Percentiles rank a stretch among this genome's conserved stretches.
Conservation (phyloP, 306 rosid genomes). For the Cucurbita moschata region DNA sequence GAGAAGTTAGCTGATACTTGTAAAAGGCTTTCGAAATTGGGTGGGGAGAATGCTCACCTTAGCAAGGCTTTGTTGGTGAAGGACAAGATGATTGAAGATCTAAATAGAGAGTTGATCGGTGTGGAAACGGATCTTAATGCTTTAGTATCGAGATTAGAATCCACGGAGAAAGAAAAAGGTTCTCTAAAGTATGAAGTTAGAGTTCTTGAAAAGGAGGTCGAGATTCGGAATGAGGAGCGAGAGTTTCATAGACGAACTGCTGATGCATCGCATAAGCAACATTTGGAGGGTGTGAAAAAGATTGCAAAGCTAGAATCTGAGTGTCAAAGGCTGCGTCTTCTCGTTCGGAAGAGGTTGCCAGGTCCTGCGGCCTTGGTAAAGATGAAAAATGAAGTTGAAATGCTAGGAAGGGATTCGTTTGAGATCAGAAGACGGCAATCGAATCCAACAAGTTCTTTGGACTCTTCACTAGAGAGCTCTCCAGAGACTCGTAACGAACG, state of each 20-base stretch:
- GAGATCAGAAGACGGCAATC: slow-evolving; percentile 39
- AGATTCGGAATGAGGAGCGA: slow-evolving; percentile 86
- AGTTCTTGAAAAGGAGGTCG: slow-evolving; percentile 80
- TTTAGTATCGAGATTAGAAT: slow-evolving; percentile 44
- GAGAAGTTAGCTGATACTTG: slow-evolving; percentile 43
- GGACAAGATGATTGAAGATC: slow-evolving; percentile 56
- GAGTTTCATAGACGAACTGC: slow-evolving; percentile 60
- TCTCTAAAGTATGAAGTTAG: slow-evolving; percentile 62
- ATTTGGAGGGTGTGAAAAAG: slow-evolving; percentile 55
- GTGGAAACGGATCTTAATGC: slow-evolving; percentile 45
- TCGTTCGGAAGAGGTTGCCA: slow-evolving; percentile 72
- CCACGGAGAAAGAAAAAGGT: slow-evolving; percentile 49
- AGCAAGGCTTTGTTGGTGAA: slow-evolving; percentile 39
- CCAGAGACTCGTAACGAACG: slow-evolving; percentile 34
- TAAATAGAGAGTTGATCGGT: slow-evolving; percentile 38
- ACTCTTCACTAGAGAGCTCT: slow-evolving; percentile 31
- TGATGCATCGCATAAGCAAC: slow-evolving; percentile 65
- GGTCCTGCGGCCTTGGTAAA: slow-evolving; percentile 81
- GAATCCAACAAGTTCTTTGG: slow-evolving; percentile 27
- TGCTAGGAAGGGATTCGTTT: slow-evolving; percentile 46
- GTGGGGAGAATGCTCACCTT: slow-evolving; percentile 46
- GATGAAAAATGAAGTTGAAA: slow-evolving; percentile 81
- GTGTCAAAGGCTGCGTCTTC: slow-evolving; percentile 78
- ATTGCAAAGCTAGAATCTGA: slow-evolving; percentile 78
- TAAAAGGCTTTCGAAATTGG: slow-evolving; percentile 44